These are phyloP conservation scores for Cephalotrichum gorgonifer DNA, from an alignment of 2,329 filamentous ascomycete species.

Conservation along the genomic window DNA sequence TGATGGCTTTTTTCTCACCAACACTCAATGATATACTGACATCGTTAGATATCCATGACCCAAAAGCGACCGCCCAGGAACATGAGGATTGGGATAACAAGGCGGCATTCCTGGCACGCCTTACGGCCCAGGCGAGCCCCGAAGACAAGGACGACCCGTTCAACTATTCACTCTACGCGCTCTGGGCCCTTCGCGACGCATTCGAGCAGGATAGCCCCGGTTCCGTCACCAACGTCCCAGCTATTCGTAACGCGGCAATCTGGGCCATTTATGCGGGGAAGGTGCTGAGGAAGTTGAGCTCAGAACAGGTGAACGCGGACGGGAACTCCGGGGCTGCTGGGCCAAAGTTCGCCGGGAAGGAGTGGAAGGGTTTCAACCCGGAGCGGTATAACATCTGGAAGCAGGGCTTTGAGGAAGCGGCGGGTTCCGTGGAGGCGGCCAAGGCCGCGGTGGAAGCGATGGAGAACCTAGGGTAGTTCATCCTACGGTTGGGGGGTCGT, in stretches of 20 bases:
- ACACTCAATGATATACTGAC: neutral
- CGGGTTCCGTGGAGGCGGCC: neutral
- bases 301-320: slow-evolving; percentile 5
- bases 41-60: slow-evolving; percentile 9
- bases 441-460: neutral
- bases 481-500: too few relatives aligned
- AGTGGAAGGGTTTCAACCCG: slow-evolving; percentile 16
- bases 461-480: neutral
- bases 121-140: slow-evolving; percentile 11
- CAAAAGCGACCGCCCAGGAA: slow-evolving; percentile 8
- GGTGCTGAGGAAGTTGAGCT: slow-evolving; percentile 9
- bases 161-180: slow-evolving; percentile 15
- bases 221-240: neutral
- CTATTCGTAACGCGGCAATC: slow-evolving; percentile 12
- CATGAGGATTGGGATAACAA: slow-evolving; percentile 11
- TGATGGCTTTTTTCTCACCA: neutral
- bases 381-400: slow-evolving; percentile 16
- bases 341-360: slow-evolving; percentile 10
- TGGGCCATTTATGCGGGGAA: slow-evolving; percentile 13
- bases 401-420: slow-evolving; percentile 8
- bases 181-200: slow-evolving; percentile 17
- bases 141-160: slow-evolving; percentile 7
- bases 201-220: slow-evolving; percentile 12
- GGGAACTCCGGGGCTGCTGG: slow-evolving; percentile 11
- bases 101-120: slow-evolving; percentile 14